Conservation (phyloP, 1,284 basidiomycete species). For the Tylopilus sp. region DNA sequence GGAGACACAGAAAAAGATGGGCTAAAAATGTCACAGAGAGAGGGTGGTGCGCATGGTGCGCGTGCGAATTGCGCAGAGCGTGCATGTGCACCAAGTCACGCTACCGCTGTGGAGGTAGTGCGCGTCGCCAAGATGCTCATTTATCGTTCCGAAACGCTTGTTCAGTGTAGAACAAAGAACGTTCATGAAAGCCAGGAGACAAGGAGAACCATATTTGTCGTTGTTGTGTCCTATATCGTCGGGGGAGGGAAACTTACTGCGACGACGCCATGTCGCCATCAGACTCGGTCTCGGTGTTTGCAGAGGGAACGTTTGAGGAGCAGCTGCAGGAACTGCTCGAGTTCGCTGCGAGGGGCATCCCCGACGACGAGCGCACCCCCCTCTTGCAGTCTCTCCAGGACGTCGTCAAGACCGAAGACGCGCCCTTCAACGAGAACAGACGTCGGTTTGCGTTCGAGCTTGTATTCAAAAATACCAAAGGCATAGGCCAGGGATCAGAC, state of each 20-base stretch:
- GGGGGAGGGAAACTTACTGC: background rate
- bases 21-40: background rate
- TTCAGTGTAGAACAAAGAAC: too few species aligned
- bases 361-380: slow-evolving; percentile 64
- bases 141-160: too few species aligned
- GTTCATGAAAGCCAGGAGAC: too few species aligned
- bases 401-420: slow-evolving; percentile 45
- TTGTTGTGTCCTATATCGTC: too few species aligned
- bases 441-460: slow-evolving; percentile 53
- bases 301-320: slow-evolving; percentile 84
- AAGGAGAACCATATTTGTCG: too few species aligned
- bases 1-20: background rate
- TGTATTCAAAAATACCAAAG: slow-evolving; percentile 59
- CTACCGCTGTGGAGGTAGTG: too few species aligned
- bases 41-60: background rate
- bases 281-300: slow-evolving; percentile 82
- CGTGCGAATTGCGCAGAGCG: background rate
- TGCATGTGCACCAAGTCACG: background rate
- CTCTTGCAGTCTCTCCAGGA: slow-evolving; percentile 68
- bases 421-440: slow-evolving; percentile 45
- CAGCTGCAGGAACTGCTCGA: slow-evolving; percentile 78
- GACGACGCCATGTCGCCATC: slow-evolving; percentile 20
- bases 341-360: slow-evolving; percentile 65
- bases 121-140: too few species aligned
- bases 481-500: slow-evolving; percentile 70